Evolutionary conservation across 202 grass and related monocot genomes (phyloP).

Genomic region (Eragrostis tef): DNA sequence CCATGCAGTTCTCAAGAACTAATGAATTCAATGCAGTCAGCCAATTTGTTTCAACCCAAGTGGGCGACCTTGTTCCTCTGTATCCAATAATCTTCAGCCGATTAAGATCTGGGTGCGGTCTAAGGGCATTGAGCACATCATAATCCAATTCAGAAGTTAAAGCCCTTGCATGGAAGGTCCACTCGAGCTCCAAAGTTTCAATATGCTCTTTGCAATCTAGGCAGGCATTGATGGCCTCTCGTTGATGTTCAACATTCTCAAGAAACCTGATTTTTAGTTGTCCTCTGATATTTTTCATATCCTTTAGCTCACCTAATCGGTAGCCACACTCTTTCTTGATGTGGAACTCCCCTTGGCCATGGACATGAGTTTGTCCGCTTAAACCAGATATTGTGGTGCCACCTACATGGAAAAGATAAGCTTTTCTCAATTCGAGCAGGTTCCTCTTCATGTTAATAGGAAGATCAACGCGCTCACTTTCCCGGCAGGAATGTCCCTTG

Average conservation of each 20-base stretch:
- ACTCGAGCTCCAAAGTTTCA: constrained; percentile 41
- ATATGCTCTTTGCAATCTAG: constrained; percentile 50
- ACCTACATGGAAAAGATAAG: constrained; percentile 29
- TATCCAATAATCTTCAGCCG: constrained; percentile 49
- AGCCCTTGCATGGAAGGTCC: constrained; percentile 35
- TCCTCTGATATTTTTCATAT: constrained; percentile 47
- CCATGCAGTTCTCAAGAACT: constrained; percentile 40
- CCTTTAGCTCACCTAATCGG: constrained; percentile 49
- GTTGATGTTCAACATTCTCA: constrained; percentile 48
- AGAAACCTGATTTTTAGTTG: constrained; percentile 48
- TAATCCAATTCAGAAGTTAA: constrained; percentile 29
- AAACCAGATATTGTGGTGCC: constrained; percentile 44
- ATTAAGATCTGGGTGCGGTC: constrained; percentile 47
- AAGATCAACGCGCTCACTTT: constrained; percentile 36
- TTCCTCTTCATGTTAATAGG: constrained; percentile 44
- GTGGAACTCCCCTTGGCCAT: constrained; percentile 51
- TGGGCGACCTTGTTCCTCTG: constrained; percentile 29
- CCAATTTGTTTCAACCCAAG: constrained; percentile 53
- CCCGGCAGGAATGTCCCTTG: constrained; percentile 25
- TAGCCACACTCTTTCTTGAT: constrained; percentile 56
- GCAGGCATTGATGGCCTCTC: constrained; percentile 42
- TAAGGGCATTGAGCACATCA: constrained; percentile 44
- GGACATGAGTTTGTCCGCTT: constrained; percentile 39
- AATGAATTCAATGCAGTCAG: constrained; percentile 39
- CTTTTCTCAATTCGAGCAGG: constrained; percentile 51